Evolutionary conservation across 139 green algal genomes (phyloP), one percentile per base, ranked within the genome.

Genomic region (Closterium sp.): DNA sequence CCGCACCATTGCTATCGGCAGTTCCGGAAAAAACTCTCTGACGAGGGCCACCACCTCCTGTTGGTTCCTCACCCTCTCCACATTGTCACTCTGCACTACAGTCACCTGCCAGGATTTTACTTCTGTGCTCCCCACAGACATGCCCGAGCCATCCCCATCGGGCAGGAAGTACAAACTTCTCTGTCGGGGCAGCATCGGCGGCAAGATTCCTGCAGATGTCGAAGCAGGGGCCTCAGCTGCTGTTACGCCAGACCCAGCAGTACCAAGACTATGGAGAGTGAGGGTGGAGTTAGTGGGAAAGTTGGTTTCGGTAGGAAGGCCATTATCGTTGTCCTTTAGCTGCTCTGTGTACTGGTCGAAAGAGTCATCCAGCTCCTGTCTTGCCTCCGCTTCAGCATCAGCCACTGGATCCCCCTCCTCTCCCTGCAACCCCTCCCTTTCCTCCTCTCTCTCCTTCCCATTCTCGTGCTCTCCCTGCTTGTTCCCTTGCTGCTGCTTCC

Each of bases 11-110:
- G n/a, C 64, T 1, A 91, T 23, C 84, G 34, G 34, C 88, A 91
- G 64, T 25, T 87, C 64, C 23, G 88, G 88, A 33, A 91, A 91
- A 28, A 87, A 12, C 36, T 64, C 84, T 31, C 34, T 8, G 10
- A 91, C 34, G 21, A 85, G 25, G 23, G 28, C 84, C 55, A 34
- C 43, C 35, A 91, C 43, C 34, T 91, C 36, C n/a, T 87, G 34
- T 55, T 33, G 30, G 9, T 91, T 91, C 64, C 9, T 28, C 64
- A 91, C 25, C 36, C 32, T 16, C 30, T 38, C n/a, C 35, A 36
- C 34, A 35, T 33, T 38, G 12, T 91, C 55, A 28, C 84, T n/a
- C 43, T 88, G 25, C 36, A 86, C 84, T 28, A 91, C 16, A 36
- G 28, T 91, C 34, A 91, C 30, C 84, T 86, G 88, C 88, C 83